Conservation (phyloP, 2,329 filamentous ascomycete genomes). For the Chaetomium olivaceum region DNA sequence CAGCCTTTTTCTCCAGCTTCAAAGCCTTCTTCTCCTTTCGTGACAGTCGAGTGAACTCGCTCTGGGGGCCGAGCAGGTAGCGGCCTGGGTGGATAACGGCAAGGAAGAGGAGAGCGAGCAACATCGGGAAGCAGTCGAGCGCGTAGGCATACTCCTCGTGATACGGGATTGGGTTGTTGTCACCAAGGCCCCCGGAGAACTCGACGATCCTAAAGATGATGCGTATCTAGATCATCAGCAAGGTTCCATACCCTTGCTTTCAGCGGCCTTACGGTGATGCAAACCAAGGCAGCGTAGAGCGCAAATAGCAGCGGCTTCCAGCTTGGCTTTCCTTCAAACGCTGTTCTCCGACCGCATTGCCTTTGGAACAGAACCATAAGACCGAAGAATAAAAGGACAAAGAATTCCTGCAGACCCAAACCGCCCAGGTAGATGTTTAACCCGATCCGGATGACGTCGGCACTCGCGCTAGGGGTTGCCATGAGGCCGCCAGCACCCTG, state of each 20-base stretch:
- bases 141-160: slow-evolving; percentile 55
- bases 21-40: slow-evolving; percentile 47
- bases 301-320: slow-evolving; percentile 41
- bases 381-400: slow-evolving; percentile 41
- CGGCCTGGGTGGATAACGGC: slow-evolving; percentile 50
- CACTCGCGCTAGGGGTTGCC: slow-evolving; percentile 32
- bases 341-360: slow-evolving; percentile 24
- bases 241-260: background rate
- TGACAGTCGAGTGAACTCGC: slow-evolving; percentile 46
- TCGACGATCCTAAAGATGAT: slow-evolving; percentile 63
- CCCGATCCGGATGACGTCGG: slow-evolving; percentile 38
- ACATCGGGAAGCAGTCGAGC: slow-evolving; percentile 58
- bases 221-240: slow-evolving; percentile 32
- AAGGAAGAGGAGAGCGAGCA: slow-evolving; percentile 46
- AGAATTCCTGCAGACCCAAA: slow-evolving; percentile 41
- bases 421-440: slow-evolving; percentile 44
- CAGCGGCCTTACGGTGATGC: slow-evolving; percentile 40
- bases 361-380: slow-evolving; percentile 42
- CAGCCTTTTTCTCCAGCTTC: slow-evolving; percentile 13
- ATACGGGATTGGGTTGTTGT: slow-evolving; percentile 41
- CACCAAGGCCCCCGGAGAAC: slow-evolving; percentile 49
- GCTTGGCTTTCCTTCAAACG: slow-evolving; percentile 28
- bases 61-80: slow-evolving; percentile 47
- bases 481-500: slow-evolving; percentile 45
- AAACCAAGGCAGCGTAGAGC: slow-evolving; percentile 39